Conservation (phyloP, 306 rosid genomes). For the Astragalus glycyphyllos region DNA sequence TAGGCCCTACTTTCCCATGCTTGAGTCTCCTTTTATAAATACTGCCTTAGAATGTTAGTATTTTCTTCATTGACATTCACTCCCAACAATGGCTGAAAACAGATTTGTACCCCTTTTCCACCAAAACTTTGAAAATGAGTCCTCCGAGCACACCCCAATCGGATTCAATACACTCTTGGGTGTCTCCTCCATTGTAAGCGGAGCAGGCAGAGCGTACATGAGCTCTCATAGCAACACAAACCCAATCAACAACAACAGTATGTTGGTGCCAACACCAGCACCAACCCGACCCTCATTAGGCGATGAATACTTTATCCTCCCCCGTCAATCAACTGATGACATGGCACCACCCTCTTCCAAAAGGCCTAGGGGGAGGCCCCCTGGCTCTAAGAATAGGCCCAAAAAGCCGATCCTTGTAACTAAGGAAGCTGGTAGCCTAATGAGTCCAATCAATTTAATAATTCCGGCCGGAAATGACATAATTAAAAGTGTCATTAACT, state of each 20-base stretch:
- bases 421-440: conserved; percentile 31
- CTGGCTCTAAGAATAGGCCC: conserved; percentile 72
- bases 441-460: conserved; percentile 51
- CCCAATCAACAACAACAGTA: neutral
- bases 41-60: neutral
- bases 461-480: conserved; percentile 59
- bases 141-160: neutral
- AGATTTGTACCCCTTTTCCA: neutral
- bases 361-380: conserved; percentile 69
- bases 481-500: conserved; percentile 47
- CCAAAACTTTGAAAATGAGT: neutral
- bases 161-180: neutral
- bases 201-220: neutral
- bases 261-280: neutral
- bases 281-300: neutral
- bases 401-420: conserved; percentile 54
- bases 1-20: neutral
- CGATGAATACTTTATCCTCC: neutral
- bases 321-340: neutral
- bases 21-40: neutral
- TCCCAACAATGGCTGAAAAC: neutral
- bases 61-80: neutral
- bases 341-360: neutral
- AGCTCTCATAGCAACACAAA: neutral
- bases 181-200: neutral